Base-by-base conservation (phyloP, 2,329 filamentous ascomycete genomes). In the Simplicillium aogashimaense region DNA sequence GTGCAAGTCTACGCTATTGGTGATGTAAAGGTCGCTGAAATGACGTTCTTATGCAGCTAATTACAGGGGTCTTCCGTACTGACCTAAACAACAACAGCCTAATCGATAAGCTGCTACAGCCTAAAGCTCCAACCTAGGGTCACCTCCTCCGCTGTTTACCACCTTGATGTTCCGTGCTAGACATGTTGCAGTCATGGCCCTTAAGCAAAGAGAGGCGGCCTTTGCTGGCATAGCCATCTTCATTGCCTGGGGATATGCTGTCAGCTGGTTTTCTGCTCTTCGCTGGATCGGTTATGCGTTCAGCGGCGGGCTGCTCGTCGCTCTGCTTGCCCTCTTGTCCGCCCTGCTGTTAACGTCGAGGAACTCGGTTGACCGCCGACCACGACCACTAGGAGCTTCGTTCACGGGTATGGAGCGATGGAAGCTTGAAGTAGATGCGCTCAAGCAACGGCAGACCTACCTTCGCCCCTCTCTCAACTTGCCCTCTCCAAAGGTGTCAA, bases 221-320 rank as follows among this genome's bases (percentile, higher is more conserved):
- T 61, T 84, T 62, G 78, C 79, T 59, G 74, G 72, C 60, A 60
- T 83, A 58, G 78, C 73, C 60, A 74, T 71, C 60, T 86, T 95
- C 63, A 69, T 95, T 59, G 82, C 86, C 58, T 97, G 90, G 90
- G 85, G 86, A 46, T 82, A 89, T 59, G 74, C 83, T 44, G 81
- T 86, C 50, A 81, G 84, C 66, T 94, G 84, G 81, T 70, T 88
- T 53, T 88, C 90, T 25, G 67, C 79, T 44, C 69, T 97, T 49
- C 86, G 87, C 59, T 94, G 85, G 74, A 72, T 86, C 33, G 86
- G 84, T 53, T 85, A 94, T 62, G 86, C 89, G 51, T 87, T 97
- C 59, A 66, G 83, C 49, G 64, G 75, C 48, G 90, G 92, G 48
- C 66, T 73, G 47, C 51, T 82, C 46, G 54, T 74, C 39, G 74